Conservation (phyloP, 371 early-diverging fungal genomes). For the Mortierella polycephala region DNA sequence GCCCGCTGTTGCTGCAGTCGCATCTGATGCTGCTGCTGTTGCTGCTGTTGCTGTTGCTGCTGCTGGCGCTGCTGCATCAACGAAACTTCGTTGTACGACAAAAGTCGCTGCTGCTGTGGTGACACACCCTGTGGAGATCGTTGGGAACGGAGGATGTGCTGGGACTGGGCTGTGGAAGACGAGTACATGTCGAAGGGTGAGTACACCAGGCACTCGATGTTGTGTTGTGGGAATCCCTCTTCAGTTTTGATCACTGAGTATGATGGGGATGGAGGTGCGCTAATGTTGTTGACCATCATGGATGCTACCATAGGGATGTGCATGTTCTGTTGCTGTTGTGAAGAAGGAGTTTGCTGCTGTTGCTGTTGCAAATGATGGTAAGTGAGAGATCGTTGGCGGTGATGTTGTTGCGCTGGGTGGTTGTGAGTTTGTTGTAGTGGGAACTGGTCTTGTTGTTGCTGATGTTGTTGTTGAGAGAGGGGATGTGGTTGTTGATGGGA, state of each 20-base stretch:
- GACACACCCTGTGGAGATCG: constrained; percentile 13
- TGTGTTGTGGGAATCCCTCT: constrained; percentile 17
- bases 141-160: constrained; percentile 13
- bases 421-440: constrained; percentile 12
- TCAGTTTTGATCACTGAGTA: constrained; percentile 38
- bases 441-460: not conserved
- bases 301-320: constrained; percentile 28
- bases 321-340: constrained; percentile 28
- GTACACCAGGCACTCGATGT: constrained; percentile 38
- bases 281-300: constrained; percentile 29
- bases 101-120: constrained; percentile 25
- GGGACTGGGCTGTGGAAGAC: not conserved
- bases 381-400: constrained; percentile 5
- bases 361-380: constrained; percentile 11
- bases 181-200: constrained; percentile 25
- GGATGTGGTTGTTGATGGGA: constrained; percentile 6
- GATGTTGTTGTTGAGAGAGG: constrained; percentile 16
- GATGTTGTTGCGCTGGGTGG: constrained; percentile 5
- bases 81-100: constrained; percentile 26
- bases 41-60: constrained; percentile 29
- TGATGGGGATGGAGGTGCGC: constrained; percentile 39
- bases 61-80: constrained; percentile 27
- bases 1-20: constrained; percentile 15
- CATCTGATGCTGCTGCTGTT: constrained; percentile 4
- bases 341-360: constrained; percentile 11